Evolutionary conservation across 768 basidiomycete species (phyloP), one percentile per base, ranked within the genome.

Genomic region (Leccinum variicolor): DNA sequence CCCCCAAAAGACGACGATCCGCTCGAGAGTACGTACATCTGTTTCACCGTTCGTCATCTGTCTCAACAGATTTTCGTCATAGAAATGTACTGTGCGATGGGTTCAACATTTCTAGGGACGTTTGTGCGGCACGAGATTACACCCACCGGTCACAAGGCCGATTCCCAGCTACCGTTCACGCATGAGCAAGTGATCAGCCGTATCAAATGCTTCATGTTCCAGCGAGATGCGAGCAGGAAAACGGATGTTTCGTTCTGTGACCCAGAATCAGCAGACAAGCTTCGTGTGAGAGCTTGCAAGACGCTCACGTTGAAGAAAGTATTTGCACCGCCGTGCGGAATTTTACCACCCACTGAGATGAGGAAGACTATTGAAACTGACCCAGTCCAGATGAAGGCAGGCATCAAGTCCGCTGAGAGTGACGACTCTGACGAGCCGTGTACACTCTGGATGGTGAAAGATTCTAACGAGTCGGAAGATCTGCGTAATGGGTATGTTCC

Each of bases 41-140:
- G n/a, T 25, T n/a, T 1, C 3, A 17, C 28, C 15, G 28, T 14
- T 45, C 8, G 23, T 39, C 13, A 25, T 31, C 23, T 5, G 10
- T 13, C 19, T 28, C 15, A 45, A 17, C 31, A 41, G 2, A 31
- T 28, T 11, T 10, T 41, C n/a, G 5, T 41, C 21, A 4, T 29
- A 63, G 62, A 55, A 43, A 46, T 63, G 62, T 63, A 63, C 36
- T 19, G 23, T 19, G 50, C 51, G 8, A 54, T 64, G 63, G 63
- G 59, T 14, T 56, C 58, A 5, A 25, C 43, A 19, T 64, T 45
- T 49, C 46, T 63, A 21, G 58, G 63, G 26, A 54, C 28, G 14
- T 51, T 52, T 28, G 58, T 63, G 19, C 52, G 5, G 11, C 25
- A 64, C 29, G 29, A 56, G 7, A 39, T 63, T 31, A 2, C 3